Evolutionary conservation across 345 rosid species (phyloP).

Genomic region (Bruguiera parviflora): DNA sequence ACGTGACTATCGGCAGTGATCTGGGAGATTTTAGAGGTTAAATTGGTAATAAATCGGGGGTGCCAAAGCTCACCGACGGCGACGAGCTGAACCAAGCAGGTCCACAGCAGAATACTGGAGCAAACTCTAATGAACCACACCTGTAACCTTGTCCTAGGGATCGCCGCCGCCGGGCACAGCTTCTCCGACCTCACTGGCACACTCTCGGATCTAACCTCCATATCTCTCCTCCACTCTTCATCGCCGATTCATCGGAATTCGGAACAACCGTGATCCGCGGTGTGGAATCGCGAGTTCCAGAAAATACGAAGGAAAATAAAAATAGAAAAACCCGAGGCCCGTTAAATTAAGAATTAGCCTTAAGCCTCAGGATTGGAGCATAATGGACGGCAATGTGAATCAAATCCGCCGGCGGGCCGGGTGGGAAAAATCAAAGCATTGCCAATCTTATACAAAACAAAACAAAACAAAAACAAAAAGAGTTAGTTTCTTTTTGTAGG

Average conservation of each 20-base stretch:
- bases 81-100: conserved; percentile 89
- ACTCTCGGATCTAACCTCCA: conserved; percentile 85
- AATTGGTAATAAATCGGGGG: conserved; percentile 48
- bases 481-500: background rate
- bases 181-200: conserved; percentile 59
- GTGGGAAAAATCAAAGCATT: background rate
- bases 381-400: too few relatives aligned
- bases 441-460: background rate
- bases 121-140: conserved; percentile 87
- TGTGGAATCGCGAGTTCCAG: background rate
- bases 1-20: conserved; percentile 17
- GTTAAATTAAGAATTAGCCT: too few relatives aligned
- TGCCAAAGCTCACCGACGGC: conserved; percentile 90
- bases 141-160: conserved; percentile 64
- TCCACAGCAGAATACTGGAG: conserved; percentile 90
- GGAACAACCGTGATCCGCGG: background rate
- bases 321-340: too few relatives aligned
- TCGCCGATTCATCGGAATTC: conserved; percentile 60
- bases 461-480: background rate
- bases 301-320: background rate
- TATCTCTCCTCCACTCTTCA: conserved; percentile 53
- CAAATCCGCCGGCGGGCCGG: background rate
- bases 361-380: too few relatives aligned
- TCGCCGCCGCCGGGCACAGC: conserved; percentile 40
- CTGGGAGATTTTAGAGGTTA: conserved; percentile 47